Percentiles rank a stretch among this genome's conserved stretches.
Conservation (phyloP, 2,329 filamentous ascomycete species). For the Coniella vitis region DNA sequence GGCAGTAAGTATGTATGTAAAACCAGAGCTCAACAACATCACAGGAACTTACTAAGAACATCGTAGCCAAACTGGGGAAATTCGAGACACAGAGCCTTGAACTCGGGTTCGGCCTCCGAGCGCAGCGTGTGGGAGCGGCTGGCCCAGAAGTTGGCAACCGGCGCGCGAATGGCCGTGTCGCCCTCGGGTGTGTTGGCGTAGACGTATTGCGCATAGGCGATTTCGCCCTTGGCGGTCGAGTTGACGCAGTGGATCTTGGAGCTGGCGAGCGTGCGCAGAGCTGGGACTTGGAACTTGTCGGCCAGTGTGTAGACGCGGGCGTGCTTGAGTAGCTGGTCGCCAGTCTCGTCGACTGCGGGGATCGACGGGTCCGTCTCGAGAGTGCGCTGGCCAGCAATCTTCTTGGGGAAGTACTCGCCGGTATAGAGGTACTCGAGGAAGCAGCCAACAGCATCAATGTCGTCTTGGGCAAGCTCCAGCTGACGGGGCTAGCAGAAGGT, state of each 20-base stretch:
- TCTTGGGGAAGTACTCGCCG: conserved; percentile 75
- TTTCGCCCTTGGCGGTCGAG: conserved; percentile 81
- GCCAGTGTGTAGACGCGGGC: conserved; percentile 86
- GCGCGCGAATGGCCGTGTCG: conserved; percentile 68
- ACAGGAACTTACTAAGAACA: conserved; percentile 62
- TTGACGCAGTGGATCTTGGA: conserved; percentile 90
- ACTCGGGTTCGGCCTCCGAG: conserved; percentile 79
- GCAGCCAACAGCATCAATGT: conserved; percentile 67
- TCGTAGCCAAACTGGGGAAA: conserved; percentile 91
- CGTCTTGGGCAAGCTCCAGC: conserved; percentile 61
- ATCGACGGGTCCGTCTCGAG: conserved; percentile 63
- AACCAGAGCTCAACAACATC: neutral
- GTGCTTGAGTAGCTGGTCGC: conserved; percentile 78
- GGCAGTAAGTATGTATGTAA: conserved; percentile 14
- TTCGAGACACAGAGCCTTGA: conserved; percentile 77
- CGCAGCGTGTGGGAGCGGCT: conserved; percentile 72
- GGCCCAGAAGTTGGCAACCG: conserved; percentile 88
- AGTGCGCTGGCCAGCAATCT: conserved; percentile 53
- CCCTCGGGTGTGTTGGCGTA: conserved; percentile 68
- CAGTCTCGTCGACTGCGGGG: conserved; percentile 66
- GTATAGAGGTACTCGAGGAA: conserved; percentile 83
- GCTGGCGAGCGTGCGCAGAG: conserved; percentile 70
- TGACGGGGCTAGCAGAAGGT: conserved; percentile 45
- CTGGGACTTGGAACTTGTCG: conserved; percentile 63
- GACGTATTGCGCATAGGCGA: conserved; percentile 84